Evolutionary conservation across 2,329 filamentous ascomycete genomes (phyloP).

Genomic region (Orbilia brochopaga): DNA sequence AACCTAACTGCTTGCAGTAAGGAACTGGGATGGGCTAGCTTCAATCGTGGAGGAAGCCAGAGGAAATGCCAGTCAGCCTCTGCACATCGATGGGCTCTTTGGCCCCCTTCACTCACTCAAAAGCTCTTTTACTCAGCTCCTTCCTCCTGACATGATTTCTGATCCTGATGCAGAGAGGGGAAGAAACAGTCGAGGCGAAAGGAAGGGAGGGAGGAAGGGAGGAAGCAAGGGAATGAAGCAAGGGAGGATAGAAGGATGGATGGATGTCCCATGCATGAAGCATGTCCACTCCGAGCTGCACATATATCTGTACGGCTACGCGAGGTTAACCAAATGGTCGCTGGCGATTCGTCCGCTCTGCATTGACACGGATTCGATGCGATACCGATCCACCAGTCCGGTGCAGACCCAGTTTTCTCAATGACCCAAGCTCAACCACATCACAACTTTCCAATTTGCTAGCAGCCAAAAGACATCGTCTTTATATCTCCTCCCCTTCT

Average conservation of each 20-base stretch:
- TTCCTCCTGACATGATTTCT: background rate
- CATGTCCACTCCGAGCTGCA: constrained; percentile 31
- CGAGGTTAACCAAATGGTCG: constrained; percentile 50
- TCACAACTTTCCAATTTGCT: constrained; percentile 18
- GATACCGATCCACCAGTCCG: constrained; percentile 48
- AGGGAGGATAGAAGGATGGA: constrained; percentile 1
- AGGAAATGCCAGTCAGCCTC: background rate
- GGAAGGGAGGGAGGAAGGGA: constrained; percentile 4
- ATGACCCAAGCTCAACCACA: constrained; percentile 43
- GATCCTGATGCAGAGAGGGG: background rate
- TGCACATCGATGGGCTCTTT: background rate
- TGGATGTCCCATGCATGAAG: constrained; percentile 31
- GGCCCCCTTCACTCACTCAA: background rate
- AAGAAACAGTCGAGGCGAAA: background rate
- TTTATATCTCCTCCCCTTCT: constrained; percentile 34
- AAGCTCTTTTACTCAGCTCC: background rate
- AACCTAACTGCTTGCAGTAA: background rate
- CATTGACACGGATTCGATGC: constrained; percentile 48
- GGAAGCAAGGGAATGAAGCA: background rate
- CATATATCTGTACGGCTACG: constrained; percentile 38
- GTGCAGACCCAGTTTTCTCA: constrained; percentile 36
- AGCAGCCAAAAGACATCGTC: constrained; percentile 8
- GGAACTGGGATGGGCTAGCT: background rate
- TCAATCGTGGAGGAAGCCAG: background rate
- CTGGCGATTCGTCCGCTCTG: constrained; percentile 40